Conservation (phyloP, 257 asterid species). For the Solanum chiquidenum region DNA sequence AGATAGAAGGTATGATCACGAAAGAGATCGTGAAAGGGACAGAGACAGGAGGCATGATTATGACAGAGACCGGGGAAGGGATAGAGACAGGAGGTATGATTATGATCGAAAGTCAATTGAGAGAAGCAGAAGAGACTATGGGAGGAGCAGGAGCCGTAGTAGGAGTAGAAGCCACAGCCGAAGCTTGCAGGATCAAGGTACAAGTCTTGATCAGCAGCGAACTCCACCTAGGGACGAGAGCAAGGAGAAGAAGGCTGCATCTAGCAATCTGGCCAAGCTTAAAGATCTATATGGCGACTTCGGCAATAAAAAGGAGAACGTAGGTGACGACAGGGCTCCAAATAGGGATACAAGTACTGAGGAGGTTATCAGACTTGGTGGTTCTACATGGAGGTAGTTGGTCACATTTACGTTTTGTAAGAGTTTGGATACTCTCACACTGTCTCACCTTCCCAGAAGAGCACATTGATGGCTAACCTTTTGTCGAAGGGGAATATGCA, state of each 20-base stretch:
- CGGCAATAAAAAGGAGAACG: conserved; percentile 48
- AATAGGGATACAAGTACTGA: conserved; percentile 54
- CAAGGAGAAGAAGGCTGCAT: conserved; percentile 42
- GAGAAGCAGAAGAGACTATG: conserved; percentile 50
- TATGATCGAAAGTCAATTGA: conserved; percentile 45
- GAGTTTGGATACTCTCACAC: neutral
- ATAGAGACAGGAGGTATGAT: conserved; percentile 23
- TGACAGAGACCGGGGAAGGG: conserved; percentile 31
- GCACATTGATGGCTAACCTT: neutral
- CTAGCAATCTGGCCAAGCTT: conserved; percentile 92
- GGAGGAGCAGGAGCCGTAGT: conserved; percentile 43
- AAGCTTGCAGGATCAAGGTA: conserved; percentile 32
- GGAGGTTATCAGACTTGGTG: conserved; percentile 92
- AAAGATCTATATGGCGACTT: conserved; percentile 78
- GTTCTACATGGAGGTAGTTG: conserved; percentile 71
- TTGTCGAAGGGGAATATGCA: neutral
- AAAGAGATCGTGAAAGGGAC: conserved; percentile 26
- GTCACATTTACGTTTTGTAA: neutral
- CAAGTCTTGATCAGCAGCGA: conserved; percentile 23
- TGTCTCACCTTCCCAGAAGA: neutral
- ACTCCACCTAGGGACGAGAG: conserved; percentile 36
- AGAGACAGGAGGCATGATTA: conserved; percentile 42
- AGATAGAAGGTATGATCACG: conserved; percentile 42
- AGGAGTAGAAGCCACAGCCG: conserved; percentile 48
- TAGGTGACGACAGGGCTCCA: conserved; percentile 27